Evolutionary conservation across 2,329 filamentous ascomycete genomes (phyloP).

Genomic region (Zasmidium angulare): DNA sequence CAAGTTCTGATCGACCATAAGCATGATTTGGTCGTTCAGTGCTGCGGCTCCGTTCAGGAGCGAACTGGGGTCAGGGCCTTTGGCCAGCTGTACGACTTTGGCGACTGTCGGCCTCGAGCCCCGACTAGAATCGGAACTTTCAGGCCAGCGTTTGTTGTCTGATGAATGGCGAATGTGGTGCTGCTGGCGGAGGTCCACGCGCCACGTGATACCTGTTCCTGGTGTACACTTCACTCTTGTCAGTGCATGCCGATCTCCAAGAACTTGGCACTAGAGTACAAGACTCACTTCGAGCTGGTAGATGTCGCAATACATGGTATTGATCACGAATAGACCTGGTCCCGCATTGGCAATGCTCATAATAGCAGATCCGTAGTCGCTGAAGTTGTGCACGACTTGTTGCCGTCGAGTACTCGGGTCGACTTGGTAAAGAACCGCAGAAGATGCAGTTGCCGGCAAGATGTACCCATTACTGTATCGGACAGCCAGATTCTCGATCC

Average conservation of each 20-base stretch:
- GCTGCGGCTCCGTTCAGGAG: background rate
- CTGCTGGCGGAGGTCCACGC: background rate
- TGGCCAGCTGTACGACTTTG: background rate
- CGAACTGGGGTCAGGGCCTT: background rate
- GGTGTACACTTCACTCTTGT: background rate
- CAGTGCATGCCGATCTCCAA: no score
- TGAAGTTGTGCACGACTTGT: background rate
- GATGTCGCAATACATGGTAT: slow-evolving; percentile 1
- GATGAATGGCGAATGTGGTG: background rate
- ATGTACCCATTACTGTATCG: background rate
- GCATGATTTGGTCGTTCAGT: background rate
- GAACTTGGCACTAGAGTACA: background rate
- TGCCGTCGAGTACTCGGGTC: background rate
- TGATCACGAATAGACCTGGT: background rate
- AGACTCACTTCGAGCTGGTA: background rate
- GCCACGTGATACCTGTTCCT: background rate
- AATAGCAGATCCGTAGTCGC: background rate
- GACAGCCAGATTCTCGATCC: slow-evolving; percentile 3
- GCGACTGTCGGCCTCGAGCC: background rate
- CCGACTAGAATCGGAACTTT: no score
- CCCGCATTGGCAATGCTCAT: background rate
- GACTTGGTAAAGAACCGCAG: background rate
- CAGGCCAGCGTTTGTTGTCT: background rate
- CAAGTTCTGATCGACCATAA: slow-evolving; percentile 1
- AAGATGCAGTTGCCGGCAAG: background rate